phyloP scores from a whole-genome alignment of 257 asterid species.

The Plantago elongata region DNA sequence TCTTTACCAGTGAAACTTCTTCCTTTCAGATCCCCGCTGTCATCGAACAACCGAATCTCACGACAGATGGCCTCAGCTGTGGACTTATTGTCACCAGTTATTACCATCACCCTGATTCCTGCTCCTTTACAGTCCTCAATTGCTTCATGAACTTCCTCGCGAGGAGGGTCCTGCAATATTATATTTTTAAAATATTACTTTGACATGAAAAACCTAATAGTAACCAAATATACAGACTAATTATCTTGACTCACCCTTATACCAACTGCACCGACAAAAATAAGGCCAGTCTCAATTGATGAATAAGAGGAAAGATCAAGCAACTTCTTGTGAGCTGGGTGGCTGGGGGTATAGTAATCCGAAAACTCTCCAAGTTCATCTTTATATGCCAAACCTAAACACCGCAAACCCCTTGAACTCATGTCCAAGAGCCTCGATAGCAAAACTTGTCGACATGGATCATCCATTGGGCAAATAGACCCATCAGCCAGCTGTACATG shows the following conservation, averaged over 20 bases:
- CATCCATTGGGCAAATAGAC: constrained; percentile 51
- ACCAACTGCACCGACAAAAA: constrained; percentile 84
- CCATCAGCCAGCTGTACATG: constrained; percentile 73
- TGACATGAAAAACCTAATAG: too few relatives aligned
- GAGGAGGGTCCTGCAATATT: constrained; percentile 81
- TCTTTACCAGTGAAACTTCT: constrained; percentile 80
- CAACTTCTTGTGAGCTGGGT: constrained; percentile 69
- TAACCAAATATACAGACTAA: neutral
- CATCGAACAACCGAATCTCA: constrained; percentile 62
- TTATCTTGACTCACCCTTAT: constrained; percentile 49
- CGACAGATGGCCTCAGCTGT: constrained; percentile 92
- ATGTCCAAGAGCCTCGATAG: constrained; percentile 54
- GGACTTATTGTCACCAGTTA: constrained; percentile 91
- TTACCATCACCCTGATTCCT: constrained; percentile 83
- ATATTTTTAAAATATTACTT: neutral
- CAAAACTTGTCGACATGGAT: constrained; percentile 50
- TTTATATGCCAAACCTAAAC: constrained; percentile 78
- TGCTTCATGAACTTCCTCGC: constrained; percentile 73
- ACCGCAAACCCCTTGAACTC: constrained; percentile 80
- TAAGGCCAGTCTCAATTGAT: constrained; percentile 60
- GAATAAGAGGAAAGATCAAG: constrained; percentile 70
- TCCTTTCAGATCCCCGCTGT: constrained; percentile 47
- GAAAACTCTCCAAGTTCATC: constrained; percentile 76
- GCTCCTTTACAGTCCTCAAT: constrained; percentile 76
- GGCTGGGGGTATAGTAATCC: constrained; percentile 47